A percentile compares a stretch with the other conserved stretches of the same genome.
phyloP scores from a whole-genome alignment of 2,329 filamentous ascomycete genomes.

The Proliferodiscus dingleyae region DNA sequence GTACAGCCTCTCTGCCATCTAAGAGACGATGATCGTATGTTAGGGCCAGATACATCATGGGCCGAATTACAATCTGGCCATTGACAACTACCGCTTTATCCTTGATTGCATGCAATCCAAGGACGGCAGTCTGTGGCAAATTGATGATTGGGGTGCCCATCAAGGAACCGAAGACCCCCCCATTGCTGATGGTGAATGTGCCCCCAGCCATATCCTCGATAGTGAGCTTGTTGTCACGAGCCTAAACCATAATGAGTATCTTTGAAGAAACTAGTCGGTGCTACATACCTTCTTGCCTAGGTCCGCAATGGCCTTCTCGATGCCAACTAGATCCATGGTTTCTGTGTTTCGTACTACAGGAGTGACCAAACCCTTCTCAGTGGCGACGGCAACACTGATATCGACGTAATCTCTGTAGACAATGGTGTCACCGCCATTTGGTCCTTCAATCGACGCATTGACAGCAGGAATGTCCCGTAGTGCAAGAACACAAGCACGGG shows the following conservation, averaged over 20 bases:
- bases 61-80: constrained; percentile 89
- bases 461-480: constrained; percentile 94
- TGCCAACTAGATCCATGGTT: constrained; percentile 77
- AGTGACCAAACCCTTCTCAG: constrained; percentile 94
- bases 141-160: constrained; percentile 99
- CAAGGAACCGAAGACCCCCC: constrained; percentile 92
- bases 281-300: constrained; percentile 82
- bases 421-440: constrained; percentile 91
- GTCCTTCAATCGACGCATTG: constrained; percentile 95
- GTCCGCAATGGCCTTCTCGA: constrained; percentile 88
- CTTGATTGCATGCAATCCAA: constrained; percentile 95
- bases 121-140: constrained; percentile 83
- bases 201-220: constrained; percentile 99
- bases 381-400: constrained; percentile 93
- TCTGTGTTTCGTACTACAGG: constrained; percentile 94
- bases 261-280: not conserved
- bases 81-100: constrained; percentile 85
- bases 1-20: constrained; percentile 91
- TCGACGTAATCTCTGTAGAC: constrained; percentile 98
- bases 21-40: constrained; percentile 97
- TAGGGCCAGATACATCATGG: constrained; percentile 99
- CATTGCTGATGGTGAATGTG: constrained; percentile 96
- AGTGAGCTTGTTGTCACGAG: constrained; percentile 90
- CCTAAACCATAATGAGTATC: constrained; percentile 44
- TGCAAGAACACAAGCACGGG: constrained; percentile 80